Evolutionary conservation across 352 stramenopile species (phyloP), one percentile per base, ranked within the genome.

Genomic region (Globisporangium nunn): DNA sequence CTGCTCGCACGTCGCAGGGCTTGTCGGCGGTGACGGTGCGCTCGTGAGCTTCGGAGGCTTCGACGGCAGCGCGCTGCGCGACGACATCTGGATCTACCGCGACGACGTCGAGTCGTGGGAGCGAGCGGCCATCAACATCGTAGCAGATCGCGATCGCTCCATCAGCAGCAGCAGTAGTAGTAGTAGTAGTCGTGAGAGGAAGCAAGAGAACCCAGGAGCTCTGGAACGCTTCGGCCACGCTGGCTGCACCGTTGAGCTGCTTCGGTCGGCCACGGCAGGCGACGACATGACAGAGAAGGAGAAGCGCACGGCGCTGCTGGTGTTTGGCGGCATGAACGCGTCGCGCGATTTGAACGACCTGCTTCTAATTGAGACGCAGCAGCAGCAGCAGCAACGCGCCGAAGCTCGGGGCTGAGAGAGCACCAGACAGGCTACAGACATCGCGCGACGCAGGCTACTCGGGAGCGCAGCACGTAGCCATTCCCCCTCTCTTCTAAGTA

Each of bases 251-350:
- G 18, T 60, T 17, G 15, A 33, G 12, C 28, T 56, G 12, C 28
- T 56, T 11, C 39, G 2, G 14, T 45, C 56, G 7, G 23, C 23
- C 33, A 4, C n/a, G 12, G 11, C 4, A 15, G 14, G 2, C n/a
- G 39, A 33, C n/a, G 14, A 4, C 17, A 70, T 62, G 33, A 54
- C 12, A 8, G 33, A 37, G 33, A 37, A 5, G 10, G 6, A 37
- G 33, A 37, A 23, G 23, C 23, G 23, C 51, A 54, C 31, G 2
- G 62, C 52, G 4, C 46, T 87, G 51, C 55, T 87, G 7, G 53
- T 87, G 17, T 85, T 87, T 55, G 77, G 77, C 30, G 77, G 77
- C 2, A 85, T 87, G 70, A 74, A 77, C 52, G 72, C 70, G 23
- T 64, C 72, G 45, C 62, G 41, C 31, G 76, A 84, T 52, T 51